Conservation (phyloP, 768 basidiomycete species). For the Mrakia blollopis region DNA sequence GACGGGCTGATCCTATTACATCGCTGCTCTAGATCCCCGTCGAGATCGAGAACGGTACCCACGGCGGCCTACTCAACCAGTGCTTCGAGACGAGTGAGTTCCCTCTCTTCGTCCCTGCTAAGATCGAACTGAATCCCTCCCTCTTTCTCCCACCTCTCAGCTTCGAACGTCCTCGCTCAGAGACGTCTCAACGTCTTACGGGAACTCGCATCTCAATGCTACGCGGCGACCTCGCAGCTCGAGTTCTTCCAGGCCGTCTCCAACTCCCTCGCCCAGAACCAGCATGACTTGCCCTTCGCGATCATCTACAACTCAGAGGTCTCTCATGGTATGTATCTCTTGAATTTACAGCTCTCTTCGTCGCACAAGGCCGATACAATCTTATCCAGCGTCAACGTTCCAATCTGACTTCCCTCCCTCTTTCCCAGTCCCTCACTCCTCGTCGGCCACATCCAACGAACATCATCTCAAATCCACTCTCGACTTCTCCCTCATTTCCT, state of each 20-base stretch:
- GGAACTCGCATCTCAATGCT: not conserved
- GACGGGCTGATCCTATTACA: not conserved
- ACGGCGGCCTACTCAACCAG: not conserved
- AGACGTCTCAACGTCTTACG: conserved; percentile 20
- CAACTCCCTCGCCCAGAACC: not conserved
- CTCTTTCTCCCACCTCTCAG: not conserved
- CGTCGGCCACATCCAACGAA: no score
- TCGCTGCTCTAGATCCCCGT: not conserved
- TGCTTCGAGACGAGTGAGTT: conserved; percentile 17
- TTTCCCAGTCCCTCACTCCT: not conserved
- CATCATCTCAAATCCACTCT: not conserved
- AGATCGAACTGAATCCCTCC: no score
- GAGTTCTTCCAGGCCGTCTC: conserved; percentile 15
- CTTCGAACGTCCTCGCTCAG: conserved; percentile 23
- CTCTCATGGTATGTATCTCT: not conserved
- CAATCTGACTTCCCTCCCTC: not conserved
- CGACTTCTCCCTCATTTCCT: conserved; percentile 2
- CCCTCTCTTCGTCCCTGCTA: no score
- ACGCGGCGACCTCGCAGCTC: not conserved
- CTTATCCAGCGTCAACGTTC: not conserved
- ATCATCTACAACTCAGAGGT: conserved; percentile 1
- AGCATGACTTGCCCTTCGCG: conserved; percentile 20
- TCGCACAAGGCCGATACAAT: no score
- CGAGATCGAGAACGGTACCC: not conserved
- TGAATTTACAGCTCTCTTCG: no score